phyloP scores from a whole-genome alignment of 257 asterid genomes.

The Gynochthodes officinalis region DNA sequence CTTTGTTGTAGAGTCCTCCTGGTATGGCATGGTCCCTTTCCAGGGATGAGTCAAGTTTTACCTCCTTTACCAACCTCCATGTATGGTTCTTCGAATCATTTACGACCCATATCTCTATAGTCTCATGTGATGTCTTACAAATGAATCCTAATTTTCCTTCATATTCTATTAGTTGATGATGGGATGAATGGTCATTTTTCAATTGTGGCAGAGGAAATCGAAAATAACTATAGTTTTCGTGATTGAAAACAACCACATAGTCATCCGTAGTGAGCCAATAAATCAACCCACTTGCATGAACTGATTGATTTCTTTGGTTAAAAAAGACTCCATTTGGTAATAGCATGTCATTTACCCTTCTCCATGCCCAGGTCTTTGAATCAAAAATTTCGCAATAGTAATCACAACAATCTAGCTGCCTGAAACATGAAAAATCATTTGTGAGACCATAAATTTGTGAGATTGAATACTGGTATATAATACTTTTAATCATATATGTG shows the following conservation, averaged over 20 bases:
- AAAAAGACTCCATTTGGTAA: neutral
- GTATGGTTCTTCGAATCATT: neutral
- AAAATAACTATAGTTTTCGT: neutral
- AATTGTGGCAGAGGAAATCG: neutral
- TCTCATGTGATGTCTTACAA: neutral
- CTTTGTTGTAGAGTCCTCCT: neutral
- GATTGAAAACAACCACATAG: constrained; percentile 7
- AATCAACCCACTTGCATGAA: neutral
- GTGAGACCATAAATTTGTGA: too few relatives aligned
- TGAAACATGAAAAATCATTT: too few relatives aligned
- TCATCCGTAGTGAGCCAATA: constrained; percentile 10
- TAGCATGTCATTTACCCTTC: neutral
- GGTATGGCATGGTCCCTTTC: neutral
- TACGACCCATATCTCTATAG: neutral
- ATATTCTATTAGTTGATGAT: neutral
- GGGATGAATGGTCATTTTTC: neutral
- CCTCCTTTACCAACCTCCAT: neutral
- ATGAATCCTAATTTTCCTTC: neutral
- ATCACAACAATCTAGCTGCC: neutral
- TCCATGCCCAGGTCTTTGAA: constrained; percentile 27
- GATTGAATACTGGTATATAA: too few relatives aligned
- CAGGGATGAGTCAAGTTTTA: neutral
- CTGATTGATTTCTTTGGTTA: neutral
- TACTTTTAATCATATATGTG: too few relatives aligned
- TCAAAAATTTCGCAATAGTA: constrained; percentile 25